Evolutionary conservation across 306 rosid genomes (phyloP).

Genomic region (Cicer pinnatifidum): DNA sequence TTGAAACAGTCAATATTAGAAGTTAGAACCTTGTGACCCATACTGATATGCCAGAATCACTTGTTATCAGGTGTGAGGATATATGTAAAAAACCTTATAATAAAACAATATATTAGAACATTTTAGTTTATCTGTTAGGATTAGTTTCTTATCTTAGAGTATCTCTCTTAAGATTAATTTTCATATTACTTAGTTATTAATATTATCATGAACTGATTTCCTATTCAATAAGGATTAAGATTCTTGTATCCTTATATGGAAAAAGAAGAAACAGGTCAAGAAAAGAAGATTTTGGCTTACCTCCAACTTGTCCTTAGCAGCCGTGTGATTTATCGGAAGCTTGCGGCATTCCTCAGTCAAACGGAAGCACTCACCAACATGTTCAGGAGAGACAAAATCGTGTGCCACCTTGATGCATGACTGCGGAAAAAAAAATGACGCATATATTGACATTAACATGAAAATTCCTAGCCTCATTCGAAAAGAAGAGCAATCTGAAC

Average conservation of each 20-base stretch:
- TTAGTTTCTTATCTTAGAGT: neutral
- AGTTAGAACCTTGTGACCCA: neutral
- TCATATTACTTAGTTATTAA: neutral
- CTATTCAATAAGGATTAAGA: conserved; percentile 1
- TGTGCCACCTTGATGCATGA: conserved; percentile 89
- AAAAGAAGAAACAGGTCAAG: neutral
- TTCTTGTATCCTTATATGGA: neutral
- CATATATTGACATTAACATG: conserved; percentile 7
- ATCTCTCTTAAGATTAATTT: neutral
- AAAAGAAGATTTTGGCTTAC: conserved; percentile 45
- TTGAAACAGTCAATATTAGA: neutral
- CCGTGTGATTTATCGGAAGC: conserved; percentile 69
- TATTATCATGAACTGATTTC: neutral
- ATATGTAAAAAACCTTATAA: neutral
- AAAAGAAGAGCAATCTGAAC: neutral
- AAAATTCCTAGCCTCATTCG: neutral
- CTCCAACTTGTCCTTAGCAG: conserved; percentile 77
- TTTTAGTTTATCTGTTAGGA: conserved; percentile 1
- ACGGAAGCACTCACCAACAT: conserved; percentile 73
- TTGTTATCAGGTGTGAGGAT: neutral
- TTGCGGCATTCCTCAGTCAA: conserved; percentile 77
- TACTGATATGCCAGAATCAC: neutral
- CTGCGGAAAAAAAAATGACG: conserved; percentile 40
- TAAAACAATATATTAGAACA: neutral
- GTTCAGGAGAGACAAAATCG: conserved; percentile 92